Percentiles rank a stretch among this genome's conserved stretches.
Conservation (phyloP, 768 basidiomycete species). For the Candolleomyces aberdarensis region DNA sequence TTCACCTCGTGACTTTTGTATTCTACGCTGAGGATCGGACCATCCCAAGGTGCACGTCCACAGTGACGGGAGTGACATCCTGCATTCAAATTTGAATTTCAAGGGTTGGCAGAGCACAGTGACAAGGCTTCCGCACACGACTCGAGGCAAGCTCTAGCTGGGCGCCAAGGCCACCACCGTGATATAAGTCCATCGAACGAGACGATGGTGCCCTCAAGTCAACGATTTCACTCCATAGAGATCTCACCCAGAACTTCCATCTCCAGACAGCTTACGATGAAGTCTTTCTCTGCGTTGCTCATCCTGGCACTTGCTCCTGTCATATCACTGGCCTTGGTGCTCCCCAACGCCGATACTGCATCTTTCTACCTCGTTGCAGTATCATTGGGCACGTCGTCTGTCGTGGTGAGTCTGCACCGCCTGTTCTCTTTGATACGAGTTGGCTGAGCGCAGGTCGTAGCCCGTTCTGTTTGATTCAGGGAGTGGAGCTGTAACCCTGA, state of each 20-base stretch:
- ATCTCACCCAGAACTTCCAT: background rate
- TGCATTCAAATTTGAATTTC: background rate
- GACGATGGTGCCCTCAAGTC: background rate
- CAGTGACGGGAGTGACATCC: no score
- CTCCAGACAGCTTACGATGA: background rate
- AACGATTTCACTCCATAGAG: background rate
- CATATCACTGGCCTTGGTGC: background rate
- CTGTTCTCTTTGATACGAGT: constrained; percentile 1
- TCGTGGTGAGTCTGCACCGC: constrained; percentile 13
- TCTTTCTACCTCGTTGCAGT: constrained; percentile 24
- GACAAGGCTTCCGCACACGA: background rate
- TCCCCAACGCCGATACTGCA: constrained; percentile 22
- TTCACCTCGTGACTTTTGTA: no score
- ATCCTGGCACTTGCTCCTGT: background rate
- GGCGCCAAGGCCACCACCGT: no score
- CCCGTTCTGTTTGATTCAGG: background rate
- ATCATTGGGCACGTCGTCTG: constrained; percentile 11
- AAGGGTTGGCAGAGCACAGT: background rate
- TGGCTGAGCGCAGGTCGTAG: background rate
- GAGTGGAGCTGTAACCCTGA: no score
- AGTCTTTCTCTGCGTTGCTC: background rate
- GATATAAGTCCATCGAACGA: no score
- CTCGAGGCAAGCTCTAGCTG: background rate
- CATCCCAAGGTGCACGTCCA: no score
- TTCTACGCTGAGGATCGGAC: no score